phyloP scores from a whole-genome alignment of 495 filamentous ascomycete species.

The Podospora australis region DNA sequence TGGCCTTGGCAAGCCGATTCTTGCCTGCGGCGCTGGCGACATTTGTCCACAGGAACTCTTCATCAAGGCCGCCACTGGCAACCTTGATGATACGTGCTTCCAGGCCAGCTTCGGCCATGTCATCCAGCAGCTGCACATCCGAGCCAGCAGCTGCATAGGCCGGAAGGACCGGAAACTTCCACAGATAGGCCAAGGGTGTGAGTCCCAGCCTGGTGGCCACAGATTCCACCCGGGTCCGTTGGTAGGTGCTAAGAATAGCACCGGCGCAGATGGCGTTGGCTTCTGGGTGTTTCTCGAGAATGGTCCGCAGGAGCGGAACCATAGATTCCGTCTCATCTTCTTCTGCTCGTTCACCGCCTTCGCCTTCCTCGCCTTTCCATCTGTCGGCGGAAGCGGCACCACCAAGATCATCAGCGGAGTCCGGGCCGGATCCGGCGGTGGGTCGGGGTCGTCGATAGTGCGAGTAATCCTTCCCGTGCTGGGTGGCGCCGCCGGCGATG shows the following conservation, averaged over 20 bases:
- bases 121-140: constrained; percentile 56
- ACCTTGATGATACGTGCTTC: constrained; percentile 91
- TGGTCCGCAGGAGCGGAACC: constrained; percentile 58
- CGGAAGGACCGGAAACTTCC: constrained; percentile 79
- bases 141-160: constrained; percentile 15
- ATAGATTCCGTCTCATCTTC: constrained; percentile 85
- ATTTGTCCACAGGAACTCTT: constrained; percentile 75
- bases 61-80: constrained; percentile 81
- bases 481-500: constrained; percentile 63
- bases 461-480: constrained; percentile 56
- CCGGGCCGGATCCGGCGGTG: background rate
- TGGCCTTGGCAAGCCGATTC: constrained; percentile 50
- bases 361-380: too few species aligned
- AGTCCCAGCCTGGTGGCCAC: constrained; percentile 73
- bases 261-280: constrained; percentile 83
- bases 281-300: constrained; percentile 60
- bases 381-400: too few species aligned
- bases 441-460: constrained; percentile 15
- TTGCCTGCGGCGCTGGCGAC: constrained; percentile 51
- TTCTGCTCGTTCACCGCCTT: too few species aligned
- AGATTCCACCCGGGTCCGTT: constrained; percentile 88
- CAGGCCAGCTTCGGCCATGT: constrained; percentile 71
- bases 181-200: constrained; percentile 75
- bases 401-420: background rate
- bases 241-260: constrained; percentile 90